Conservation (phyloP, 2,329 filamentous ascomycete species). For the Phaeosphaeria sp. region DNA sequence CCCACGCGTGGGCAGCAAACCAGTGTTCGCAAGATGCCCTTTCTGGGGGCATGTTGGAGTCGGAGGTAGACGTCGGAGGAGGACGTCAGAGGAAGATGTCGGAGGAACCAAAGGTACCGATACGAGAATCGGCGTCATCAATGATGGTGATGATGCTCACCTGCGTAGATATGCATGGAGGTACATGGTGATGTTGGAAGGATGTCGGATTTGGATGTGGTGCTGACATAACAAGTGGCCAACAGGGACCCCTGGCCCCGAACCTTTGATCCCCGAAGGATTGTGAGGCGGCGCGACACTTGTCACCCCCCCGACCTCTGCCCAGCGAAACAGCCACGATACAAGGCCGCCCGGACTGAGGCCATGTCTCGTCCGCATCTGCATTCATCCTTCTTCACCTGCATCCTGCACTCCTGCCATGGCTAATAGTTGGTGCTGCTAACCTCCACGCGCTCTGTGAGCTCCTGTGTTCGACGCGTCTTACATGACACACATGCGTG, state of each 20-base stretch:
- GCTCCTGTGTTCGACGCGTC: conserved; percentile 2
- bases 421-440: not conserved
- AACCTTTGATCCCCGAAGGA: not conserved
- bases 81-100: not conserved
- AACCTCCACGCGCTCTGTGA: not conserved
- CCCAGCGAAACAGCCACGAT: not conserved
- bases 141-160: not conserved
- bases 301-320: not conserved
- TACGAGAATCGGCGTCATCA: not conserved
- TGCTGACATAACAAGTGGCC: not conserved
- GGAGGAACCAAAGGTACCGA: not conserved
- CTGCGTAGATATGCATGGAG: not conserved
- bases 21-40: not conserved
- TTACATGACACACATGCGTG: not conserved
- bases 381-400: not conserved
- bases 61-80: not conserved
- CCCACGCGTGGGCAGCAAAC: not conserved
- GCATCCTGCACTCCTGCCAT: not conserved
- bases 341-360: not conserved
- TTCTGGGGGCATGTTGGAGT: not conserved
- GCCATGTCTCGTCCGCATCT: not conserved
- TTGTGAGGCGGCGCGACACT: not conserved
- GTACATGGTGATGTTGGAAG: not conserved
- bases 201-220: not conserved
- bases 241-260: not conserved